phyloP scores from a whole-genome alignment of 2,329 filamentous ascomycete genomes.

The Pseudogymnoascus verrucosus region DNA sequence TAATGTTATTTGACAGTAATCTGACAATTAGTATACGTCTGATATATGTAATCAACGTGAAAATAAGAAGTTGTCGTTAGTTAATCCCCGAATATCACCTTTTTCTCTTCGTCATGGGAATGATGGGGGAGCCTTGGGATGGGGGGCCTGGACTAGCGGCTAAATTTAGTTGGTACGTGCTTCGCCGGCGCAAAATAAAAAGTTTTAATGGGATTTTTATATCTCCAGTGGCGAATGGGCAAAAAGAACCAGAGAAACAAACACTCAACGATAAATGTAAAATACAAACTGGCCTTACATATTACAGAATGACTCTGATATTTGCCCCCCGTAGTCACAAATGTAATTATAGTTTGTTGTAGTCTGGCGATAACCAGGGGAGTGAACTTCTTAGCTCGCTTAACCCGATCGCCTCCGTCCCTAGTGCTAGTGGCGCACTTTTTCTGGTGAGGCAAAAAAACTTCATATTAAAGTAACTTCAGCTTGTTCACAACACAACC shows the following conservation, averaged over 20 bases:
- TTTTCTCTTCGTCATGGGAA: neutral
- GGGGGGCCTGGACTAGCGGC: neutral
- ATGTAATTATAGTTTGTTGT: neutral
- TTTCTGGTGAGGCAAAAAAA: slow-evolving; percentile 7
- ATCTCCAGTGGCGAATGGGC: neutral
- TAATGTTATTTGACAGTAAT: neutral
- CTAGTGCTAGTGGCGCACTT: slow-evolving; percentile 10
- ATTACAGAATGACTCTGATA: neutral
- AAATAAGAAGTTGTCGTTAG: neutral
- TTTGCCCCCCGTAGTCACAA: neutral
- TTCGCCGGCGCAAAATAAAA: neutral
- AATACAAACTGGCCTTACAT: neutral
- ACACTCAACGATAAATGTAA: neutral
- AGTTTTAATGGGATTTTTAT: slow-evolving; percentile 5
- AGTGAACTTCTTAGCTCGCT: slow-evolving; percentile 10
- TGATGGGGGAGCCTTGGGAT: neutral
- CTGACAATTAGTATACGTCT: neutral
- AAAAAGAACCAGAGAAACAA: neutral
- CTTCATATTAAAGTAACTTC: slow-evolving; percentile 7
- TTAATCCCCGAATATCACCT: neutral
- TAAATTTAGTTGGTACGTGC: neutral
- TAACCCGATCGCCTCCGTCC: slow-evolving; percentile 10
- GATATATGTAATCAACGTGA: neutral
- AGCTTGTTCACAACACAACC: slow-evolving; percentile 1
- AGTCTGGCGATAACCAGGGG: neutral